Base-by-base conservation (phyloP, 306 rosid species). In the Acacia crassicarpa region DNA sequence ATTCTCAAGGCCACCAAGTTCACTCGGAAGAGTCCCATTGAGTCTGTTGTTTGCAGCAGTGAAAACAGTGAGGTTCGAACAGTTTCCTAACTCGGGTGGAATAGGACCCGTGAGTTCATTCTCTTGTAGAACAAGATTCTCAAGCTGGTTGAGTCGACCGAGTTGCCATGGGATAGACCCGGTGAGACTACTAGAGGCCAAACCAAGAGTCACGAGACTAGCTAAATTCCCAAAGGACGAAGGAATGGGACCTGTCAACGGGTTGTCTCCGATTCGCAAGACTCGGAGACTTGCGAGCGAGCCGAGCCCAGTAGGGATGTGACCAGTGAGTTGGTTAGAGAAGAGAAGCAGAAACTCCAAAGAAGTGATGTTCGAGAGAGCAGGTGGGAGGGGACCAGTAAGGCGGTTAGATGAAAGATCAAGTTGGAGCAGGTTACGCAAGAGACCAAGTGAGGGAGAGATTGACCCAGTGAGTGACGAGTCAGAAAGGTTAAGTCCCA, bases 381-480 rank as follows among this genome's bases (percentile, higher is more conserved):
- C 84, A 25, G 88, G 88, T 88, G 98, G 96, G 86, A 95, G 93
- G 88, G 94, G 86, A 82, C 98, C 98, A 25, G 56, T 56, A 81
- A 95, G 94, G 80, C 77, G 23, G 91, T 95, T 95, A 53, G 90
- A 80, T 19, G 99, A 93, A 43, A 95, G 93, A 84, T 95, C 97
- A 43, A 95, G 94, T 74, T 80, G 90, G 84, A 88, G 84, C 84
- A 95, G 89, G 91, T 89, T 72, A 78, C 54, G 85, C 70, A 95
- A 88, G 45, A 72, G 87, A 66, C 90, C 88, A 88, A 95, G 87
- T 73, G 87, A 81, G 1, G 91, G 90, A 9, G 99, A 83, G 45
- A 95, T 78, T 27, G 90, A 89, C 78, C 98, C 98, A 33, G 85
- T 82, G 87, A 95, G 99, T 56, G 97, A 92, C 82, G 93, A 93